Base-by-base conservation (phyloP, 139 green algal genomes). In the Raphidocelis subcapitata region DNA sequence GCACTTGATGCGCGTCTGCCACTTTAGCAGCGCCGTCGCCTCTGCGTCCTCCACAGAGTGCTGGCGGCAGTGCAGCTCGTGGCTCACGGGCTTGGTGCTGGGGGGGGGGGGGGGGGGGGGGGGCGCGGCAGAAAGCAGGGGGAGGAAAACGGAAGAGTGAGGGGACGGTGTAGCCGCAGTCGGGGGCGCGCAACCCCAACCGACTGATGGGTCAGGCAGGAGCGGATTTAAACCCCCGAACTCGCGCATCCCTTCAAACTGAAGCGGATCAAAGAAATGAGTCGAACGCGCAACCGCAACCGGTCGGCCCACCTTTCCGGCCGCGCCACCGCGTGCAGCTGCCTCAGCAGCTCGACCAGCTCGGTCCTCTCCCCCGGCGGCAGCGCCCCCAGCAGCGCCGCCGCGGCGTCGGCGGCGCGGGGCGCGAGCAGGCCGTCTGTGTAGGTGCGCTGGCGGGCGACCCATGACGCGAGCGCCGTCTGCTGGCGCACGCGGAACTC, bases 251-350 rank as follows among this genome's bases (percentile, higher is more conserved):
- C n/a, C n/a, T n/a, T n/a, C n/a, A n/a, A n/a, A n/a, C n/a, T n/a
- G n/a, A n/a, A n/a, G n/a, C n/a, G n/a, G n/a, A n/a, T n/a, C n/a
- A n/a, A n/a, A n/a, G n/a, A n/a, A n/a, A n/a, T n/a, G n/a, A n/a
- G n/a, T n/a, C n/a, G n/a, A n/a, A n/a, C n/a, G n/a, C n/a, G n/a
- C n/a, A n/a, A n/a, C n/a, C n/a, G n/a, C n/a, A n/a, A n/a, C n/a
- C n/a, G 8, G 41, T 12, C 41, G 24, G 2, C 69, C 8, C 41
- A 75, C 69, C 69, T 67, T 57, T 60, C 56, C 16, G 69, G 69
- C 69, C 51, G 69, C 69, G 67, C 69, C 56, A 75, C 69, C 4
- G 69, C 55, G 31, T 28, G 47, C 31, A 75, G 20, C 37, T 75
- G 69, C 37, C 69, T 23, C 57, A 75, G 41, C 69, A 75, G 31